Base-by-base conservation (phyloP, 768 basidiomycete genomes). In the Russula dissimulans region DNA sequence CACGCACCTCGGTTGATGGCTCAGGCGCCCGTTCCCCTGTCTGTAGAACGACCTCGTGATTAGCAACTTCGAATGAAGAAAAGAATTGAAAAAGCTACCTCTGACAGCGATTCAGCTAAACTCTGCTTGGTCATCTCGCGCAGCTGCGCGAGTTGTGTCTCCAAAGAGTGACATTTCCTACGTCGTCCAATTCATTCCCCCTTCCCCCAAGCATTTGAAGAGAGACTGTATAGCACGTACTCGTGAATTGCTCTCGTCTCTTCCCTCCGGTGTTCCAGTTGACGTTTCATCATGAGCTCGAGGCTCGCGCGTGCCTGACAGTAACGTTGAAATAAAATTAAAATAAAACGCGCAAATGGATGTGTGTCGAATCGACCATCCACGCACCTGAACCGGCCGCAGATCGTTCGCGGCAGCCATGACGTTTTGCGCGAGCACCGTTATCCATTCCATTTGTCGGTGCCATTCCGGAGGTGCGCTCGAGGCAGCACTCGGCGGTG, bases 401-500 rank as follows among this genome's bases (percentile, higher is more conserved):
- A 95, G 73, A 67, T 93, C 91, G 68, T 95, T 95, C 41, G 89
- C 89, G 17, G 89, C 88, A 14, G 86, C 89, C 83, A 94, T 90
- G 58, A 95, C 79, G 70, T 95, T 95, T 70, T 91, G 87, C 7
- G 83, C 83, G 55, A 92, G 79, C 2, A 89, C 76, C 11, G 79
- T 83, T 54, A 94, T 86, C 87, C 91, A 91, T 68, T 91, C 87
- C 2, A 88, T 77, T 56, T 86, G 82, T 52, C 81, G 75, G 54
- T 83, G 79, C 88, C 89, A 93, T 61, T 88, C 84, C 31, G 87
- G 85, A 18, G 77, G 74, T 45, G 71, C 54, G 11, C 66, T 72
- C 41, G 79, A 69, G 36, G 76, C 61, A 4, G 77, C 73, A 12
- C 82, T 81, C 12, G 85, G 84, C 0, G 91, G 89, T 0, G 78